Conservation (phyloP, 148 eudicot genomes). For the Dianthus caryophyllus region DNA sequence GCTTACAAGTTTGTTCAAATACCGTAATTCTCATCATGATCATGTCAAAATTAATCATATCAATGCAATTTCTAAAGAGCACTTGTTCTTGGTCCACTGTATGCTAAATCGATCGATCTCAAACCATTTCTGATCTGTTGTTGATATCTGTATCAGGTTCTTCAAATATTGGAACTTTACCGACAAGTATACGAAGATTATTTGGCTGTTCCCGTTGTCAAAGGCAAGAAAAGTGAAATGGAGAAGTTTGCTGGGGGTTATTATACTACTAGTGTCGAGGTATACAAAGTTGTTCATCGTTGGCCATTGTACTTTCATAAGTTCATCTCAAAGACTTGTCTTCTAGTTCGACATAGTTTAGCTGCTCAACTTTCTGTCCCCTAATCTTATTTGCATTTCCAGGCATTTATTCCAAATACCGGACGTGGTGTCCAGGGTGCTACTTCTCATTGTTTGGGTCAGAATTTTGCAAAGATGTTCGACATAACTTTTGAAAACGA, state of each 20-base stretch:
- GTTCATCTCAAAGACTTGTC: background rate
- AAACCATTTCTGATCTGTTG: background rate
- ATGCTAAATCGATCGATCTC: background rate
- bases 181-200: conserved; percentile 83
- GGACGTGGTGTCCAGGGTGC: conserved; percentile 99
- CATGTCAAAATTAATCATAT: background rate
- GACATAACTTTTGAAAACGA: conserved; percentile 93
- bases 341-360: background rate
- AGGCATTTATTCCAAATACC: conserved; percentile 93
- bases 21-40: background rate
- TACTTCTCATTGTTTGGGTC: conserved; percentile 95
- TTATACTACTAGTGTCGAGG: conserved; percentile 94
- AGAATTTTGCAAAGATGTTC: conserved; percentile 98
- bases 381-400: conserved; percentile 12
- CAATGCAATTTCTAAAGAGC: background rate
- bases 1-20: background rate
- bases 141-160: conserved; percentile 41
- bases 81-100: background rate
- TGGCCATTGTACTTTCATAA: background rate
- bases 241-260: conserved; percentile 99
- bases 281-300: conserved; percentile 10
- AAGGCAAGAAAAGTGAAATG: conserved; percentile 88
- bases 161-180: conserved; percentile 69
- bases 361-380: background rate
- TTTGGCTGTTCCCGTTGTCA: conserved; percentile 89